phyloP scores from a whole-genome alignment of 495 filamentous ascomycete species.

The Opeltia flavorubescens region DNA sequence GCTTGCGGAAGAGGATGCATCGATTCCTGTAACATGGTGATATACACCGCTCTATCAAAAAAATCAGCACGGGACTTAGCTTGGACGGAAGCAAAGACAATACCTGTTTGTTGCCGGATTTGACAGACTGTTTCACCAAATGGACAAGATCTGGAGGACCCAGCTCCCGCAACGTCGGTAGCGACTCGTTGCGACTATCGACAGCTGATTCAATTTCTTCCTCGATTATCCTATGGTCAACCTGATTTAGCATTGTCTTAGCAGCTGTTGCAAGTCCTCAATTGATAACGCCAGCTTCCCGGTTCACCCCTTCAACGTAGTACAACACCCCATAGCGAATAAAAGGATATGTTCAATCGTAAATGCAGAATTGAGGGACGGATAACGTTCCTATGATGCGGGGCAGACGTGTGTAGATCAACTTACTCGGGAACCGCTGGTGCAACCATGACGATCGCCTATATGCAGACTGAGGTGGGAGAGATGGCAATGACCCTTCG shows the following conservation, averaged over 20 bases:
- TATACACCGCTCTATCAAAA: conserved; percentile 66
- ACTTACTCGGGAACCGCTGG: conserved; percentile 82
- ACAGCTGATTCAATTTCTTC: conserved; percentile 78
- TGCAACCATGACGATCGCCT: conserved; percentile 54
- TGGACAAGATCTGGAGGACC: conserved; percentile 94
- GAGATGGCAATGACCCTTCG: too few species aligned
- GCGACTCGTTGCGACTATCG: conserved; percentile 75
- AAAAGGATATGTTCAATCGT: too few species aligned
- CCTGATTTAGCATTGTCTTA: conserved; percentile 2
- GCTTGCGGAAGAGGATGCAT: conserved; percentile 93
- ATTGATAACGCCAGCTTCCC: neutral
- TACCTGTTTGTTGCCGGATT: conserved; percentile 37
- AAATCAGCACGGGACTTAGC: neutral
- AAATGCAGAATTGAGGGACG: too few species aligned
- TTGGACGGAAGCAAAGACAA: conserved; percentile 4
- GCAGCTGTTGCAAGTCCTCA: neutral
- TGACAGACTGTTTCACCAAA: conserved; percentile 70
- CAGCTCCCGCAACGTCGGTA: conserved; percentile 74
- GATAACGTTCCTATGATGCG: too few species aligned
- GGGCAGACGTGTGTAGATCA: conserved; percentile 14
- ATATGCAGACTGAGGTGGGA: too few species aligned
- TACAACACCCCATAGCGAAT: too few species aligned
- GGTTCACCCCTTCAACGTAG: too few species aligned
- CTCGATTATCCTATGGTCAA: conserved; percentile 60
- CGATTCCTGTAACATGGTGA: conserved; percentile 95